Evolutionary conservation across 2,329 filamentous ascomycete species (phyloP), one percentile per base, ranked within the genome.

Genomic region (Tolypocladium endophyticum): DNA sequence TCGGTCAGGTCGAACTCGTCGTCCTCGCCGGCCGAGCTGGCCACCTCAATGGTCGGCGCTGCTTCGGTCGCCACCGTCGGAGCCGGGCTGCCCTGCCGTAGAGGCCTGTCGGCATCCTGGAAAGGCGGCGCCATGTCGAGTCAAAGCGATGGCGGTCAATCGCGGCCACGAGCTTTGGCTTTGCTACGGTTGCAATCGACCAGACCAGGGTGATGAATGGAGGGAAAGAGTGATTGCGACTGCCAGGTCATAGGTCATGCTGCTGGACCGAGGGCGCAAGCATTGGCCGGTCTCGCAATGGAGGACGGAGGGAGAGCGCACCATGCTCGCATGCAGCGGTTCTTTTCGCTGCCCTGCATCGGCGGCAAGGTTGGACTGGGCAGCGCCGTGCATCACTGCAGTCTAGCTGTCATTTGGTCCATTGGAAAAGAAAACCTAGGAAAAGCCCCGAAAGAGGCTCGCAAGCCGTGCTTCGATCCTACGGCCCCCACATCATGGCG

Each of bases 1-100:
- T 59, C 54, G 58, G 47, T 53, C 33, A 59, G 20, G 18, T 60
- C 55, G 28, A 60, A 60, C 30, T 60, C 58, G 58, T 57, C 55
- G 25, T 57, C 58, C 6, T 57, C 58, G 5, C 28, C 36, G 6
- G 58, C 36, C 14, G 54, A 33, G 30, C 55, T 57, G 3, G 58
- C 58, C n/a, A 25, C 45, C 38, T 60, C 58, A 23, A 60, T 60
- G 55, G 28, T 20, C 12, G 45, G 41, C 28, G 58, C 54, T 36
- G 58, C 54, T 36, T 25, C 28, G 18, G 23, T n/a, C 25, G 45
- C 45, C 45, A 50, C 25, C 45, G 45, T 50, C 3, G 25, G 23
- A 20, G 45, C 6, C 45, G 25, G 25, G 8, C 25, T 50, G 45
- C 5, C 12, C 45, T 30, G 45, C 45, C 45, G 12, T 16, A 18